phyloP scores from a whole-genome alignment of 106 monocot genomes.

The Apostasia ramifera region DNA sequence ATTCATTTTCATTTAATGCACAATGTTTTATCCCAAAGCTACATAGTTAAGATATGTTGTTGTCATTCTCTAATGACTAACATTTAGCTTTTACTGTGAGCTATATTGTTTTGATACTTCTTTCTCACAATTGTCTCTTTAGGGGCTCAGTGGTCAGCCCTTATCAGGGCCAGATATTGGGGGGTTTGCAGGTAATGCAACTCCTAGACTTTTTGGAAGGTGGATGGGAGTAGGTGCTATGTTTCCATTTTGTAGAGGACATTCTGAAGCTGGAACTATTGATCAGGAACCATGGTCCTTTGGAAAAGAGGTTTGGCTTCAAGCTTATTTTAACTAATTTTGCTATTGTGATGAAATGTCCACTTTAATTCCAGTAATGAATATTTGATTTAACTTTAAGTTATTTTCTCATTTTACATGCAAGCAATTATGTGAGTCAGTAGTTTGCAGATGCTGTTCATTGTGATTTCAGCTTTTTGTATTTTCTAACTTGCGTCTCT shows the following conservation, averaged over 20 bases:
- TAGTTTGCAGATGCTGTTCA: too few species aligned
- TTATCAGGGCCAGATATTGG: constrained; percentile 89
- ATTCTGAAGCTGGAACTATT: constrained; percentile 63
- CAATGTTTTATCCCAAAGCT: too few species aligned
- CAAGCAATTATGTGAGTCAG: too few species aligned
- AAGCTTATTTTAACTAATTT: background rate
- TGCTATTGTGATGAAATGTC: constrained; percentile 32
- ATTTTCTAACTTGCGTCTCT: background rate
- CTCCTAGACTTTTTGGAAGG: constrained; percentile 78
- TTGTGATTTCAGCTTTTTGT: too few species aligned
- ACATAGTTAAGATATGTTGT: background rate
- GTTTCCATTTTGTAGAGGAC: constrained; percentile 94
- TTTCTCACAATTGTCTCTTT: constrained; percentile 1
- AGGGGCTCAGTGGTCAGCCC: constrained; percentile 97
- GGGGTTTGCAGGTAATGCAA: constrained; percentile 74
- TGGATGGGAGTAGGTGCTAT: constrained; percentile 94
- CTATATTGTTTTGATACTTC: background rate
- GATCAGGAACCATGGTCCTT: constrained; percentile 85
- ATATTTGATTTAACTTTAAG: too few species aligned
- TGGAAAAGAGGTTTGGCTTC: constrained; percentile 66
- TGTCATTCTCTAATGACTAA: background rate
- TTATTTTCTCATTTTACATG: too few species aligned
- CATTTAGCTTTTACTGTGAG: background rate
- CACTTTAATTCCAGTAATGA: too few species aligned
- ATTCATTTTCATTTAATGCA: too few species aligned